Evolutionary conservation across 371 early-diverging fungal species (phyloP), one percentile per base, ranked within the genome.

Genomic region (Chytridiales sp.): DNA sequence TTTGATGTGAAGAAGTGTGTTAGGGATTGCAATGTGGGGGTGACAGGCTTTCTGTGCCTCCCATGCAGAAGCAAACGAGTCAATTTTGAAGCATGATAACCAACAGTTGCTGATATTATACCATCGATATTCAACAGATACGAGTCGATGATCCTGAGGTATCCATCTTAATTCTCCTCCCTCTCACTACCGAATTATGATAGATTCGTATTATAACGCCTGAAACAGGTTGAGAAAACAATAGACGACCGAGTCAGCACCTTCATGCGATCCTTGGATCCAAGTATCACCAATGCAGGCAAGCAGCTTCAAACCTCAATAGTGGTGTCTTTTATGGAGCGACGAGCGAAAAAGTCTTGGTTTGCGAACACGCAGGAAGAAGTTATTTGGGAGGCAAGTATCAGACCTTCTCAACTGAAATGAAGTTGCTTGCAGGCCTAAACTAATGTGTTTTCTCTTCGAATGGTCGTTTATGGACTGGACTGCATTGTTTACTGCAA

Each of bases 311-410:
- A 76, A 76, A 54, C 73, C 68, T 47, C 81, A 74, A 75, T 87
- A 5, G 85, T 87, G 3, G 71, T 94, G 19, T 74, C 84, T 67
- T 92, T 92, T 65, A 87, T 86, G 34, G 90, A 92, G 55, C 87
- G 89, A 56, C 75, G 86, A 56, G 70, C 87, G 32, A 91, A 88
- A 62, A 87, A 87, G 64, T 85, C 89, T 89, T 90, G 73, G 93
- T 91, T 88, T 55, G 79, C 83, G 56, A 90, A 82, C 47, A 75
- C 89, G 8, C 87, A 92, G 47, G 90, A 92, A 42, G 85, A 86
- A 35, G 85, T 90, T 3, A 87, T 91, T 64, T 94, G 94, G 94
- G 94, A 94, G 70, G 75, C 69, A 57, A 30, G 59, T 41, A 27
- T 38, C 31, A 38, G 0, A 41, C 38, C 26, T 27, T 11, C 40